Evolutionary conservation across 2,329 filamentous ascomycete genomes (phyloP).

Genomic region (Colletotrichum sp.): DNA sequence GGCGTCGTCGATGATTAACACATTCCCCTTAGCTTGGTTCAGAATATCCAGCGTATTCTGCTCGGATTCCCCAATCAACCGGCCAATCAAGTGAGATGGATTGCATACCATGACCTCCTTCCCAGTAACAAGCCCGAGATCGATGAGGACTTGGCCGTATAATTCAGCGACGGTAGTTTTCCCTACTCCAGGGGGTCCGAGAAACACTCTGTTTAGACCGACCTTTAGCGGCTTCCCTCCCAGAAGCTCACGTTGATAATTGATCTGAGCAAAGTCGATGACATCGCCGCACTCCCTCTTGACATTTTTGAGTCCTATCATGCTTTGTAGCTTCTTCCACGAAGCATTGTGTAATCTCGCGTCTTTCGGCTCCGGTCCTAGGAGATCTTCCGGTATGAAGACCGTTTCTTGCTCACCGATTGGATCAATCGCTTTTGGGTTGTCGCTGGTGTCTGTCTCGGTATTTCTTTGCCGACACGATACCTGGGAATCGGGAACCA

Average conservation of each 20-base stretch:
- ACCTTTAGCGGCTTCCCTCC: conserved; percentile 55
- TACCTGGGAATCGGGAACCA: not conserved
- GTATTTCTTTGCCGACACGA: conserved; percentile 1
- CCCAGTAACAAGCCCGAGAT: conserved; percentile 62
- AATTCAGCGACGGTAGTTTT: conserved; percentile 69
- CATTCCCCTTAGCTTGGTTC: conserved; percentile 59
- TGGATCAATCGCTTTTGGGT: conserved; percentile 16
- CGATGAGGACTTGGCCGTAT: conserved; percentile 63
- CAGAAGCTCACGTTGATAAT: conserved; percentile 60
- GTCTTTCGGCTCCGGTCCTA: conserved; percentile 59
- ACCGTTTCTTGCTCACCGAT: conserved; percentile 15
- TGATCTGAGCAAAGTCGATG: conserved; percentile 54
- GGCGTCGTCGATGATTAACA: conserved; percentile 69
- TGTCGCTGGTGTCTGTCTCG: conserved; percentile 45
- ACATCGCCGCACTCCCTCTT: conserved; percentile 56
- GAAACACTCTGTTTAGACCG: conserved; percentile 62
- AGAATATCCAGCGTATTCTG: conserved; percentile 62
- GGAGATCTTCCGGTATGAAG: conserved; percentile 60
- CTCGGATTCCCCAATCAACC: conserved; percentile 56
- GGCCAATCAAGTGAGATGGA: conserved; percentile 61
- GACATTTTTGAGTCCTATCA: conserved; percentile 59
- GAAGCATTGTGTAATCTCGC: conserved; percentile 48
- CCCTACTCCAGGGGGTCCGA: conserved; percentile 67
- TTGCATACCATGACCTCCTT: conserved; percentile 66
- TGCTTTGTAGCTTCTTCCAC: conserved; percentile 55